Percentiles rank a stretch among this genome's conserved stretches.
Conservation (phyloP, 2,329 filamentous ascomycete species). For the Xylariaceae sp. region DNA sequence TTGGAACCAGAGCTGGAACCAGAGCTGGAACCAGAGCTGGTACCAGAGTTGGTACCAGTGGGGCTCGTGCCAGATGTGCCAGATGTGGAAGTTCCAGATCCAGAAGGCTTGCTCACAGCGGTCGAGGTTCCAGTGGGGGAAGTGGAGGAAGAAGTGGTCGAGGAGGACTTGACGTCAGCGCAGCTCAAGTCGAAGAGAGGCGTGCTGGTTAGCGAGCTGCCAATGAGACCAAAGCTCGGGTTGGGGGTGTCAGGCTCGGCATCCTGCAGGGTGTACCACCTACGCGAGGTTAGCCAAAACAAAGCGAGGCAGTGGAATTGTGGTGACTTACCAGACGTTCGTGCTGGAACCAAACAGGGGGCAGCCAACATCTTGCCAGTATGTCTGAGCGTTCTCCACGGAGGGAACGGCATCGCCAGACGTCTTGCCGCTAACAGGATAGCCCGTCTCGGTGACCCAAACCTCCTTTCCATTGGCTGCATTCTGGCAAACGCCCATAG, state of each 20-base stretch:
- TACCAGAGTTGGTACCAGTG: conserved; percentile 13
- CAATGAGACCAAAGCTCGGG: conserved; percentile 69
- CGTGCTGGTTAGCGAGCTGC: conserved; percentile 46
- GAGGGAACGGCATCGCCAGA: conserved; percentile 61
- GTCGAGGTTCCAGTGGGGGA: conserved; percentile 14
- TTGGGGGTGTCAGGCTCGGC: conserved; percentile 53
- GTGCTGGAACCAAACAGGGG: conserved; percentile 58
- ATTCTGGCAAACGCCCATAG: conserved; percentile 55
- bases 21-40: conserved; percentile 22
- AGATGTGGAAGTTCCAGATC: conserved; percentile 18
- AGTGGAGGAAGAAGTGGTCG: conserved; percentile 19
- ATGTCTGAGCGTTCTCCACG: conserved; percentile 67
- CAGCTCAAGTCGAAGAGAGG: conserved; percentile 64
- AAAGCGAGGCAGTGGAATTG: not conserved
- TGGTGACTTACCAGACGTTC: conserved; percentile 57
- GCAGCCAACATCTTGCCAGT: conserved; percentile 78
- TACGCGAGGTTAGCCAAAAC: not conserved
- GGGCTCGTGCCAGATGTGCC: conserved; percentile 13
- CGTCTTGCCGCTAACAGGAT: conserved; percentile 68
- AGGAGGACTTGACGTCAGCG: conserved; percentile 33
- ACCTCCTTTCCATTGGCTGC: conserved; percentile 65
- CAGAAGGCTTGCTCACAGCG: conserved; percentile 19
- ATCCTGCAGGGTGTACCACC: conserved; percentile 70
- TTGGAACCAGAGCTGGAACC: conserved; percentile 27
- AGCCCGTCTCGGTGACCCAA: conserved; percentile 88